Base-by-base conservation (phyloP, 805 yeast genomes). In the Millerago galiae region DNA sequence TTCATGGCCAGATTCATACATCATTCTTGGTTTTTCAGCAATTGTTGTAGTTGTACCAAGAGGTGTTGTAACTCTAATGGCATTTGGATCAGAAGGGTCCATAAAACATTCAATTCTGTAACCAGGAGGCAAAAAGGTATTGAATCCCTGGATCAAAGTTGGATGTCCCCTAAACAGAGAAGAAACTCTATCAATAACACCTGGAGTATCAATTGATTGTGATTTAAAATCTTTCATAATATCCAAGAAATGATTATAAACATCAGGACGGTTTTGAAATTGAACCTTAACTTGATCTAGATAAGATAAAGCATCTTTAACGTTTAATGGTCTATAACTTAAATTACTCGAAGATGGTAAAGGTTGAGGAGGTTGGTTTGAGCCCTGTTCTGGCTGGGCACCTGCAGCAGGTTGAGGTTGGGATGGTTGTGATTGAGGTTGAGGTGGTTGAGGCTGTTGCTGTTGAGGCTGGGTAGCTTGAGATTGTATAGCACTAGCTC, bases 191-290 rank as follows among this genome's bases (percentile, higher is more conserved):
- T 91, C 96, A 59, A 93, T 93, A 25, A 93, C 99, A 29, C 98
- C 99, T 0, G 98, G 99, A 0, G 99, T 93, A 62, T 93, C 98
- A 55, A 93, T 90, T 47, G 79, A 79, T 67, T 91, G 97, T 41
- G 95, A 83, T 69, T 95, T 95, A 70, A 93, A 95, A 60, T 95
- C 99, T 68, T 95, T 95, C 99, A 93, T 93, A 50, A 93, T 91
- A 60, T 93, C 99, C 58, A 93, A 72, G 58, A 95, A 93, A 62
- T 86, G 89, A 63, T 93, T 93, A 71, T 93, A 93, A 34, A 93
- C 95, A 55, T 90, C 97, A 0, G 98, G 95, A 65, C 91, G 95
- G 51, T 81, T 76, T 62, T 77, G 83, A 65, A 93, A 93, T 61
- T 90, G 97, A 38, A 83, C 75, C 64, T 93, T 93, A 40, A 93